These are phyloP conservation scores for Solanum tarapatanum DNA, from an alignment of 257 asterid genomes.

Conservation along the genomic window DNA sequence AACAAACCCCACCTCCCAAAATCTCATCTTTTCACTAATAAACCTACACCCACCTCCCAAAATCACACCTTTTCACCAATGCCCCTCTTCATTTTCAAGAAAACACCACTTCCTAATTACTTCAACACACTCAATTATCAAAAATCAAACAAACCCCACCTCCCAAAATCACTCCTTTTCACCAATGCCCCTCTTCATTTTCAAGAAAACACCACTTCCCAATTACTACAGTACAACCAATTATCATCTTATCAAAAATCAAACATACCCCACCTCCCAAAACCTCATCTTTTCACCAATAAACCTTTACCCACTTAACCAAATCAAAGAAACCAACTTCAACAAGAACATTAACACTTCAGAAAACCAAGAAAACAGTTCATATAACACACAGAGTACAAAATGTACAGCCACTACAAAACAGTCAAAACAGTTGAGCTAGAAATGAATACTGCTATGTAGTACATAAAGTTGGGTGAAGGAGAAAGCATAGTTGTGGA, in stretches of 20 bases:
- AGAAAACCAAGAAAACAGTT: constrained; percentile 6
- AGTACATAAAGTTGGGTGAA: background rate
- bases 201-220: constrained; percentile 22
- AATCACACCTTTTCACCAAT: constrained; percentile 4
- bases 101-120: constrained; percentile 23
- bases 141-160: constrained; percentile 19
- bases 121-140: constrained; percentile 6
- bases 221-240: constrained; percentile 21
- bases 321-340: background rate
- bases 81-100: constrained; percentile 16
- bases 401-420: background rate
- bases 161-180: constrained; percentile 23
- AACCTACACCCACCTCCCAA: background rate
- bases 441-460: background rate
- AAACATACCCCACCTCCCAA: background rate
- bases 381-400: background rate
- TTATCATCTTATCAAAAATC: background rate
- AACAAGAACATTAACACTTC: background rate
- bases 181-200: constrained; percentile 11
- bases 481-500: constrained; percentile 33
- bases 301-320: background rate
- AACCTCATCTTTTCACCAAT: background rate
- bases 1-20: background rate
- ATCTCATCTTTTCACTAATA: background rate
- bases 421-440: background rate